Conservation (phyloP, 2,329 filamentous ascomycete genomes). For the Tolypocladium endophyticum region DNA sequence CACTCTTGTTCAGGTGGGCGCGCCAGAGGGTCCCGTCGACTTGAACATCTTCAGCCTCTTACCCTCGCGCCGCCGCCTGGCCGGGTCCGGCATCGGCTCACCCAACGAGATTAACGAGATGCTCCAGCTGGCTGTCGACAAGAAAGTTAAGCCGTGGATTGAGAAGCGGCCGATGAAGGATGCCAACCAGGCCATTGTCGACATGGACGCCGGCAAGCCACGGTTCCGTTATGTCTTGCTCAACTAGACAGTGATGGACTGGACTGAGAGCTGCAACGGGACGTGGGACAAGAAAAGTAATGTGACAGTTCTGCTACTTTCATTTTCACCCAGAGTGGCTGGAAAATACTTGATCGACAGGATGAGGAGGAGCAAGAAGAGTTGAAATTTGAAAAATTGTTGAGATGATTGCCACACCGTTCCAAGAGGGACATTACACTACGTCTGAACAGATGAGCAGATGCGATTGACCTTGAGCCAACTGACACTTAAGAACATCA, state of each 20-base stretch:
- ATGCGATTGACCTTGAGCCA: too few relatives aligned
- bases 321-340: too few relatives aligned
- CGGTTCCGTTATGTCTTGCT: conserved; percentile 36
- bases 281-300: not conserved
- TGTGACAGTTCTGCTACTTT: not conserved
- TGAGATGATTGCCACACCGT: too few relatives aligned
- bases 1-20: conserved; percentile 53
- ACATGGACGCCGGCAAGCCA: conserved; percentile 44
- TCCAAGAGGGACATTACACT: too few relatives aligned
- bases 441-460: too few relatives aligned
- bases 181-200: conserved; percentile 43
- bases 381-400: too few relatives aligned
- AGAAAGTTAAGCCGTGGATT: conserved; percentile 45
- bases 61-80: conserved; percentile 38
- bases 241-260: conserved; percentile 15
- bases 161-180: conserved; percentile 43
- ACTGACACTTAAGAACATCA: too few relatives aligned
- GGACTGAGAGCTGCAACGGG: not conserved
- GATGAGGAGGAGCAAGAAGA: too few relatives aligned
- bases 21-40: conserved; percentile 10
- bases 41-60: conserved; percentile 36
- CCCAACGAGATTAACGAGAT: conserved; percentile 50
- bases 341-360: too few relatives aligned
- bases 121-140: conserved; percentile 44
- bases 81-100: conserved; percentile 33